phyloP scores from a whole-genome alignment of 768 basidiomycete genomes.

The Tylopilus subfusipes region DNA sequence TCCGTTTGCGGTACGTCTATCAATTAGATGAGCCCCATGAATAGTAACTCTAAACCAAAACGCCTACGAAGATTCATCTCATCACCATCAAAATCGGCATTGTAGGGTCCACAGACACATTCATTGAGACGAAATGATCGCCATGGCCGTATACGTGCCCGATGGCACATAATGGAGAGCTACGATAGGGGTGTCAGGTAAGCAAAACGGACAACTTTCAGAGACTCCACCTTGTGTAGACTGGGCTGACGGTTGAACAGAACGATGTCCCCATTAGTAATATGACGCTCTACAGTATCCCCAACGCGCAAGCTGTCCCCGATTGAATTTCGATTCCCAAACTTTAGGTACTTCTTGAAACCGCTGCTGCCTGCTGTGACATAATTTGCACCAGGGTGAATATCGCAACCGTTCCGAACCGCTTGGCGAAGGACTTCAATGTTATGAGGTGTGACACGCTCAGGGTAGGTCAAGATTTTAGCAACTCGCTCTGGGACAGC shows the following conservation, averaged over 20 bases:
- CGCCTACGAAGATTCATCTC: slow-evolving; percentile 97
- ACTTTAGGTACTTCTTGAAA: slow-evolving; percentile 86
- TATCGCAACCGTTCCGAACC: slow-evolving; percentile 82
- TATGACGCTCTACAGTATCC: slow-evolving; percentile 92
- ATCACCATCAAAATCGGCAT: slow-evolving; percentile 99
- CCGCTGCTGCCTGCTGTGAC: slow-evolving; percentile 75
- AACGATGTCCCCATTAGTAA: slow-evolving; percentile 93
- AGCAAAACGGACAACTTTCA: neutral
- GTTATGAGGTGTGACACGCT: slow-evolving; percentile 91
- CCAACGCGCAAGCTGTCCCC: slow-evolving; percentile 83
- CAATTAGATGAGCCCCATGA: neutral
- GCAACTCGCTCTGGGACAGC: slow-evolving; percentile 96
- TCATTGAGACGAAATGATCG: slow-evolving; percentile 96
- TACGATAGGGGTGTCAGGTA: slow-evolving; percentile 27
- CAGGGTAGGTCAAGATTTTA: slow-evolving; percentile 93
- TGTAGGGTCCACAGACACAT: slow-evolving; percentile 98
- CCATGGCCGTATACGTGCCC: slow-evolving; percentile 96
- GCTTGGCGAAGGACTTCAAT: slow-evolving; percentile 71
- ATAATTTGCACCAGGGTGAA: slow-evolving; percentile 95
- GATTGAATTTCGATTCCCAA: slow-evolving; percentile 74
- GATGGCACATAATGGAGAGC: slow-evolving; percentile 99
- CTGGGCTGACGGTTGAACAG: slow-evolving; percentile 98
- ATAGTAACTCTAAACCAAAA: neutral
- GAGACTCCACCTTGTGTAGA: slow-evolving; percentile 75
- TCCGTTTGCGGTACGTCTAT: slow-evolving; percentile 98